A percentile compares a stretch with the other conserved stretches of the same genome.
Evolutionary conservation across 2,329 filamentous ascomycete genomes (phyloP).

Genomic region (Neofusicoccum sp.): DNA sequence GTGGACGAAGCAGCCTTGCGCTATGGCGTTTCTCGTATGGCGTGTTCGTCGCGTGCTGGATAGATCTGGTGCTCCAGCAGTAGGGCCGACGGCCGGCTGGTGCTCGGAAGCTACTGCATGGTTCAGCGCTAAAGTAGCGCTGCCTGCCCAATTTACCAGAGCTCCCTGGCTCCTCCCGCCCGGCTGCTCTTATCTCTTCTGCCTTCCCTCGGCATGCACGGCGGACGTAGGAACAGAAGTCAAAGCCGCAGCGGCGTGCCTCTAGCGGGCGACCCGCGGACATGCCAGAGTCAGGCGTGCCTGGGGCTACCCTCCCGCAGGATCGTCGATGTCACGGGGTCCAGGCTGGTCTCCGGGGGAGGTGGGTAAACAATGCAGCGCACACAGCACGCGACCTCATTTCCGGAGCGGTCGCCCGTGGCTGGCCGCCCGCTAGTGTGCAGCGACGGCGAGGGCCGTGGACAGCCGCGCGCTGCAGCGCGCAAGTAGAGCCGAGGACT

Average conservation of each 20-base stretch:
- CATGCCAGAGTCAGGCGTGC: background rate
- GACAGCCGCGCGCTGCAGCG: background rate
- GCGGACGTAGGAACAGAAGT: background rate
- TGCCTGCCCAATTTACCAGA: slow-evolving; percentile 11
- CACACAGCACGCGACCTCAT: background rate
- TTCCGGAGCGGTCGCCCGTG: background rate
- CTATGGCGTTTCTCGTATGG: background rate
- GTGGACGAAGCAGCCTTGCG: background rate
- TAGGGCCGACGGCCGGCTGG: background rate
- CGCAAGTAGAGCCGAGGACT: slow-evolving; percentile 3
- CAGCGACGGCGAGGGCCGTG: background rate
- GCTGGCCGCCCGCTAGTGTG: background rate
- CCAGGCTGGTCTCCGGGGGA: background rate
- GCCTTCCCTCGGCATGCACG: too few species aligned
- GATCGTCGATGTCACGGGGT: slow-evolving; percentile 18
- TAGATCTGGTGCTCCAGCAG: background rate
- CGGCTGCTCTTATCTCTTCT: slow-evolving; percentile 3
- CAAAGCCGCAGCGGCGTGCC: background rate
- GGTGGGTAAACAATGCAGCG: slow-evolving; percentile 5
- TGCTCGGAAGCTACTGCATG: slow-evolving; percentile 10
- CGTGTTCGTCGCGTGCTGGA: background rate
- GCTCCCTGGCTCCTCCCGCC: background rate
- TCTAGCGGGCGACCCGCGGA: background rate
- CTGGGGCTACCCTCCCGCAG: background rate
- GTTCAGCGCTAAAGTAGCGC: slow-evolving; percentile 4